These are phyloP conservation scores for Leccinum broughii DNA, from an alignment of 768 basidiomycete species.

Conservation along the genomic window DNA sequence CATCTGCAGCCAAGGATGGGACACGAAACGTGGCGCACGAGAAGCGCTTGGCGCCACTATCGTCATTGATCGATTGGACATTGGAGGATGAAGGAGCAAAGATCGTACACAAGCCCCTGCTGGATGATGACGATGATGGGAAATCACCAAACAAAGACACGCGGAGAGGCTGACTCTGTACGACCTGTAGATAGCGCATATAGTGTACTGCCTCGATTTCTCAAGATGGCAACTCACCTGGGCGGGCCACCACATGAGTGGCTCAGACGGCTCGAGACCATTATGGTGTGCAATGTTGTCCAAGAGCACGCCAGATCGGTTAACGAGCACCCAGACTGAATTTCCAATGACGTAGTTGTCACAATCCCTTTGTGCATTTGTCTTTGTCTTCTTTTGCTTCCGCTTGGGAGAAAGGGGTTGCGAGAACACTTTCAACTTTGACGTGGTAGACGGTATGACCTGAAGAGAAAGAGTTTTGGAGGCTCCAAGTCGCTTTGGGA, in stretches of 20 bases:
- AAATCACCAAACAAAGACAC: constrained; percentile 34
- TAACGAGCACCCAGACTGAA: constrained; percentile 56
- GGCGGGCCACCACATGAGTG: constrained; percentile 69
- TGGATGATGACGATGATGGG: constrained; percentile 27
- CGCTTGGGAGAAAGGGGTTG: constrained; percentile 23
- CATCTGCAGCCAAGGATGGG: constrained; percentile 8
- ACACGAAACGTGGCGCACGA: constrained; percentile 37
- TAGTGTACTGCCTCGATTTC: constrained; percentile 1
- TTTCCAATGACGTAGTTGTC: constrained; percentile 34
- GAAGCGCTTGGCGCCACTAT: constrained; percentile 45
- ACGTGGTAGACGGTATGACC: constrained; percentile 5
- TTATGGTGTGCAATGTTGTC: constrained; percentile 29
- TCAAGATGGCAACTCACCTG: constrained; percentile 43
- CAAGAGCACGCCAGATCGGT: constrained; percentile 38
- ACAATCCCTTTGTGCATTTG: neutral
- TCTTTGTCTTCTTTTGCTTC: constrained; percentile 21
- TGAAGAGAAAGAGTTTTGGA: constrained; percentile 18
- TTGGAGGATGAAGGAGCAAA: constrained; percentile 39
- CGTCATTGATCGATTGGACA: constrained; percentile 40
- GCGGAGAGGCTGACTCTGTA: constrained; percentile 30
- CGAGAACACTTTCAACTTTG: constrained; percentile 15
- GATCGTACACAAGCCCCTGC: constrained; percentile 28
- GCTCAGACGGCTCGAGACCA: constrained; percentile 19
- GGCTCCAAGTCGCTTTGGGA: constrained; percentile 6
- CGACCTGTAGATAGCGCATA: constrained; percentile 17